Evolutionary conservation across 1,284 basidiomycete genomes (phyloP).

Genomic region (Xerocomus nothofagi): DNA sequence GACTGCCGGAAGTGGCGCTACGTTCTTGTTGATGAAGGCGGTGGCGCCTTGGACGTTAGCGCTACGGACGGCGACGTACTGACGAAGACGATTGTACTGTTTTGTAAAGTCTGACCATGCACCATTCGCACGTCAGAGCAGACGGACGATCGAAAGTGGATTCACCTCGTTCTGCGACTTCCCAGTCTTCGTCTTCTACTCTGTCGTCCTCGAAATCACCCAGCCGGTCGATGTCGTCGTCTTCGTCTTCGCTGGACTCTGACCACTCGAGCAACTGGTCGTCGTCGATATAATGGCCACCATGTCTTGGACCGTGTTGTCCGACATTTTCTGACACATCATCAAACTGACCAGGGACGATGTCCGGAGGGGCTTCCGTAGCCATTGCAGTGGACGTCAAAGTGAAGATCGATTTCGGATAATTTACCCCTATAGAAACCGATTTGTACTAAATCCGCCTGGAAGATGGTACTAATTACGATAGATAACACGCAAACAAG

Average conservation of each 20-base stretch:
- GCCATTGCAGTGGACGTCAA: slow-evolving; percentile 21
- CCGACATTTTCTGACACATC: slow-evolving; percentile 38
- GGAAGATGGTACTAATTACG: no score
- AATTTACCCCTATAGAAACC: slow-evolving; percentile 17
- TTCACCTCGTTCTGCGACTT: slow-evolving; percentile 74
- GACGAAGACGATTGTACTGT: slow-evolving; percentile 89
- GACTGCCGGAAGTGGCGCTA: slow-evolving; percentile 68
- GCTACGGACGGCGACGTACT: slow-evolving; percentile 76
- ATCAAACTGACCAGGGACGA: slow-evolving; percentile 53
- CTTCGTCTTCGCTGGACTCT: slow-evolving; percentile 40
- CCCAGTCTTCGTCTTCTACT: slow-evolving; percentile 92
- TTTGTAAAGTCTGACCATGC: slow-evolving; percentile 84
- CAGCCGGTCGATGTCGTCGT: slow-evolving; percentile 42
- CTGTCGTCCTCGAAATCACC: slow-evolving; percentile 54
- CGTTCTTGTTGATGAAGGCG: slow-evolving; percentile 50
- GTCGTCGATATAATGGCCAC: slow-evolving; percentile 51
- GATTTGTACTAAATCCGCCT: no score
- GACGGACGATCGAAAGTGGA: background rate
- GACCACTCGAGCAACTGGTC: slow-evolving; percentile 39
- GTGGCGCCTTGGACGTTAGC: slow-evolving; percentile 59
- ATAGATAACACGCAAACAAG: slow-evolving; percentile 23
- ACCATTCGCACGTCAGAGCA: background rate
- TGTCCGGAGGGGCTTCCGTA: slow-evolving; percentile 14
- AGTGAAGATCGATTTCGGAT: slow-evolving; percentile 6
- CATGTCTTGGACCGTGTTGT: slow-evolving; percentile 31